Base-by-base conservation (phyloP, 176 grass and related monocot species). In the Puya raimondii region DNA sequence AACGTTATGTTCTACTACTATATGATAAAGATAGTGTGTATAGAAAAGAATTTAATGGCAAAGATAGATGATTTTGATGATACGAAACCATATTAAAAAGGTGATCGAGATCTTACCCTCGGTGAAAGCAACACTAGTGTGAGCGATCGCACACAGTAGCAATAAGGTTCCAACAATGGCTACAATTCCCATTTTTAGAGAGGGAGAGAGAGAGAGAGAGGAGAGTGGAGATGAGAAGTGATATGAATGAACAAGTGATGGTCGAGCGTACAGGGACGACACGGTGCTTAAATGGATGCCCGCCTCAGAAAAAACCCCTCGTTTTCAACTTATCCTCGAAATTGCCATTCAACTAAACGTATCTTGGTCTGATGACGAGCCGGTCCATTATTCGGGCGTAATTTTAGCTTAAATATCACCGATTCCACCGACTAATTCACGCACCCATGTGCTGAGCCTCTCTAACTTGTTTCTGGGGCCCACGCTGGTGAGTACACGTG, bases 21-120 rank as follows among this genome's bases (percentile, higher is more conserved):
- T 42, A 8, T 42, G 4, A 5, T 42, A 42, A 42, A 42, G 33
- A 42, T 42, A 42, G 33, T 42, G 33, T 42, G 33, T 6, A 42
- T 42, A 42, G 33, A 5, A 42, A 4, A 42, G 33, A 42, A 42
- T 42, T 42, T 42, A 42, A 42, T 42, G 33, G 6, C 33, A 42
- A 42, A 42, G 33, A 42, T 42, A 42, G 33, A 42, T 42, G 33
- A 42, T 42, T 42, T 42, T 42, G 33, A 42, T 42, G 33, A 42
- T 42, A 42, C 8, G 25, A 17, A 64, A 25, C 47, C 47, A 21
- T 20, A 47, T 49, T 23, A n/a, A 1, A 52, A 21, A 53, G 0
- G 1, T 42, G 13, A 63, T 1, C 13, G 50, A 12, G 9, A 68
- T 49, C 72, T 79, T 86, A 96, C 91, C 91, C 67, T 96, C 87